phyloP scores from a whole-genome alignment of 768 basidiomycete genomes.

The Megacollybia marginata region DNA sequence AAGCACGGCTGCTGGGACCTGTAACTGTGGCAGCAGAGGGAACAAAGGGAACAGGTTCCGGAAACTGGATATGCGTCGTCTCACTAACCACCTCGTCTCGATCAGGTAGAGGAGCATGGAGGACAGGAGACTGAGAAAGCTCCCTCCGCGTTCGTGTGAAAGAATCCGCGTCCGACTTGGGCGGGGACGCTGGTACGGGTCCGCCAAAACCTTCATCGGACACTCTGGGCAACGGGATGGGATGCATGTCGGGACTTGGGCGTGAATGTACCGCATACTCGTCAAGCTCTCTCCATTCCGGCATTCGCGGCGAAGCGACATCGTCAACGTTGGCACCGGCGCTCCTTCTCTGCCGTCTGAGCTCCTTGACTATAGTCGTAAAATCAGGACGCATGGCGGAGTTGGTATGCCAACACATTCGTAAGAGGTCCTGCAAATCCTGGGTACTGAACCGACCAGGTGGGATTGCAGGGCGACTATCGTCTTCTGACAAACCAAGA shows the following conservation, averaged over 20 bases:
- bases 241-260: constrained; percentile 34
- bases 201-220: not conserved
- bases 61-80: constrained; percentile 24
- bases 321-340: constrained; percentile 21
- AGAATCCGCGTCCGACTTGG: constrained; percentile 4
- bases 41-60: constrained; percentile 32
- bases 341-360: constrained; percentile 37
- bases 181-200: constrained; percentile 5
- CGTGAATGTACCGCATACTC: constrained; percentile 11
- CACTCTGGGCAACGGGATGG: constrained; percentile 17
- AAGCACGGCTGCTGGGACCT: too few species aligned
- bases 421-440: constrained; percentile 36
- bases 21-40: too few species aligned
- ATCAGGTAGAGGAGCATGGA: constrained; percentile 14
- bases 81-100: constrained; percentile 28
- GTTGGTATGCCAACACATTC: constrained; percentile 48
- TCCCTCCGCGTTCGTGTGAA: constrained; percentile 19
- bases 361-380: constrained; percentile 32
- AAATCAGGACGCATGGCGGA: constrained; percentile 50
- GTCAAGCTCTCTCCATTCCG: too few species aligned
- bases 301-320: too few species aligned
- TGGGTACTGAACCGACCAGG: constrained; percentile 23
- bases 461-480: constrained; percentile 45
- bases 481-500: constrained; percentile 29
- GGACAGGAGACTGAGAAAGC: constrained; percentile 4